phyloP scores from a whole-genome alignment of 805 yeast genomes.

The Saccharomycopsis sp. region DNA sequence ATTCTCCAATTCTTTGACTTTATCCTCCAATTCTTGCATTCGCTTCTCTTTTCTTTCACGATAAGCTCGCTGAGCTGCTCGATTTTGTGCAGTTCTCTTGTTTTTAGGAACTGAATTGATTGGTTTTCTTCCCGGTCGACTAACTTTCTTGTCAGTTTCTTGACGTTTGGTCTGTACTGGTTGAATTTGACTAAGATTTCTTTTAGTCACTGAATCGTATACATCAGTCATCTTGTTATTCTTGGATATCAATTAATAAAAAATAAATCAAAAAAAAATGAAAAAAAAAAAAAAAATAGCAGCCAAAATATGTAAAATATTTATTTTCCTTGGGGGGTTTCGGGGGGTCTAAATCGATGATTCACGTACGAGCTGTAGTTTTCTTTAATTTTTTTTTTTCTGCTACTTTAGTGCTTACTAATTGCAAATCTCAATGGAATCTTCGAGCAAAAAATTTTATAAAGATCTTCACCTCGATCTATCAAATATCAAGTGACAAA shows the following conservation, averaged over 20 bases:
- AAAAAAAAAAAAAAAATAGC: not conserved
- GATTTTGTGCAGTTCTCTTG: constrained; percentile 91
- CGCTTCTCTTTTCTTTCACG: constrained; percentile 88
- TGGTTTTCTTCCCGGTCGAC: constrained; percentile 79
- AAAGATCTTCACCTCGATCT: too few species aligned
- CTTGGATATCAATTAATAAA: too few species aligned
- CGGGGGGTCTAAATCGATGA: not conserved
- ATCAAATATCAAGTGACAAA: too few species aligned
- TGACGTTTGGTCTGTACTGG: constrained; percentile 21
- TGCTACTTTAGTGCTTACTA: not conserved
- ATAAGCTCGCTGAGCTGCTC: constrained; percentile 98
- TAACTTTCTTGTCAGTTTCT: constrained; percentile 24
- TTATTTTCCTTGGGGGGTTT: not conserved
- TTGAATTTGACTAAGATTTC: constrained; percentile 18
- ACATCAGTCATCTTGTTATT: too few species aligned
- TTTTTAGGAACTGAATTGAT: constrained; percentile 69
- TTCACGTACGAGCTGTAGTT: not conserved
- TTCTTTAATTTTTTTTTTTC: not conserved
- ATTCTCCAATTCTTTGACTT: constrained; percentile 65
- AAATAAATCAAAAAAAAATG: not conserved
- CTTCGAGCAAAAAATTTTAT: too few species aligned
- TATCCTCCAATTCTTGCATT: constrained; percentile 77
- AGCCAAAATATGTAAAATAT: not conserved
- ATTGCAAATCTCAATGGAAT: too few species aligned
- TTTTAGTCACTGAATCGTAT: constrained; percentile 8